Evolutionary conservation across 805 yeast species (phyloP).

Genomic region (Nakazawaea ishiwadae): DNA sequence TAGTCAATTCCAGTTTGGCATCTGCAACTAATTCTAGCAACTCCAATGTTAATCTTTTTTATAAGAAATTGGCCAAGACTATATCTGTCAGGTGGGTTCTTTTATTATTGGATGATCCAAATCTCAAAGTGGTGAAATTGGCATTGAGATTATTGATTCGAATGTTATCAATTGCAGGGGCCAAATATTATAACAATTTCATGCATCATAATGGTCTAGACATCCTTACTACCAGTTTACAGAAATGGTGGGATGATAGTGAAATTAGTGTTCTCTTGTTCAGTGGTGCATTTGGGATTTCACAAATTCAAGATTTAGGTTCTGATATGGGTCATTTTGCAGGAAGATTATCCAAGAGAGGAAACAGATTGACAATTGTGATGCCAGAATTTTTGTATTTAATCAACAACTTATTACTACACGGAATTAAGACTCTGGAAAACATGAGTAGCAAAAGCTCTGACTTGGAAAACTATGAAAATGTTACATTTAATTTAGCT

Average conservation of each 20-base stretch:
- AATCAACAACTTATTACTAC: conserved; percentile 16
- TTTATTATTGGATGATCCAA: conserved; percentile 40
- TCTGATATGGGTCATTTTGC: conserved; percentile 13
- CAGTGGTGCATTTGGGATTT: conserved; percentile 42
- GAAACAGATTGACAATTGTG: conserved; percentile 18
- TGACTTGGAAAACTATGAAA: not conserved
- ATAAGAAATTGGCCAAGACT: conserved; percentile 43
- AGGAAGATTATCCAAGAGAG: conserved; percentile 16
- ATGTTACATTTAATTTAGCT: conserved; percentile 5
- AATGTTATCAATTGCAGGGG: conserved; percentile 41
- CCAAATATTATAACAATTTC: conserved; percentile 43
- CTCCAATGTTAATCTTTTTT: conserved; percentile 17
- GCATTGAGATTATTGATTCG: conserved; percentile 43
- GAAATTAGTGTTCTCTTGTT: conserved; percentile 37
- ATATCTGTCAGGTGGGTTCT: conserved; percentile 65
- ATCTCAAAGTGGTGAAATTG: conserved; percentile 31
- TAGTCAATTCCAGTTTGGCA: conserved; percentile 23
- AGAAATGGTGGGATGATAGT: conserved; percentile 44
- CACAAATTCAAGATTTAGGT: conserved; percentile 19
- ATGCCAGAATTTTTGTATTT: conserved; percentile 39
- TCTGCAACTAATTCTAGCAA: conserved; percentile 1
- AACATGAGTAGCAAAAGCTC: not conserved
- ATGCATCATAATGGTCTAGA: conserved; percentile 47
- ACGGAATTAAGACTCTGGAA: conserved; percentile 10
- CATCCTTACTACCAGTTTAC: conserved; percentile 39